Conservation (phyloP, 1,139 yeast species). For the Suhomyces choctaworum region DNA sequence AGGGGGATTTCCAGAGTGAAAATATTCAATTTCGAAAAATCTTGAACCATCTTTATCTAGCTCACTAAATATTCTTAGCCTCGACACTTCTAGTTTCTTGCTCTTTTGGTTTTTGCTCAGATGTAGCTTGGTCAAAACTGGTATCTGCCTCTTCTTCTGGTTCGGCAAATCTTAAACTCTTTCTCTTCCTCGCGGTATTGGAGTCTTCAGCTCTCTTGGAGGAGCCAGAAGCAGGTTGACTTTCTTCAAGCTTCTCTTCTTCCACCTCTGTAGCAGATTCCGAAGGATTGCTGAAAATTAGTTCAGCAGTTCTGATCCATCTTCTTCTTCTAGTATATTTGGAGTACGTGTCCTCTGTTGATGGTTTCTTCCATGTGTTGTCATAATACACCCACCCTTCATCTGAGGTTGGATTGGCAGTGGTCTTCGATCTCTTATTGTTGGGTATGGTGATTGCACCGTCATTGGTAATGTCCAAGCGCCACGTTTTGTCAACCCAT, state of each 20-base stretch:
- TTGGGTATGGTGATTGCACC: slow-evolving; percentile 75
- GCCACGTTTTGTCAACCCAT: slow-evolving; percentile 94
- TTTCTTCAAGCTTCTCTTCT: slow-evolving; percentile 11
- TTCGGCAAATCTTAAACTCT: slow-evolving; percentile 45
- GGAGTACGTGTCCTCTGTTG: slow-evolving; percentile 83
- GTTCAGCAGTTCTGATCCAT: slow-evolving; percentile 94
- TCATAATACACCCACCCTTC: slow-evolving; percentile 90
- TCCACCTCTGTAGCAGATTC: slow-evolving; percentile 5
- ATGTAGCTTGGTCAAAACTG: slow-evolving; percentile 1
- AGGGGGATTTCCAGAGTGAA: too few species aligned
- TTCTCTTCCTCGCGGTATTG: slow-evolving; percentile 24
- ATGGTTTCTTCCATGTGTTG: slow-evolving; percentile 91
- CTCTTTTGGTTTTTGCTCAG: neutral
- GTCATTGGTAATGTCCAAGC: slow-evolving; percentile 83
- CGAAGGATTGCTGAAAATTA: slow-evolving; percentile 41
- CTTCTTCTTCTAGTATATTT: slow-evolving; percentile 92
- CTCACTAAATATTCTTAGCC: too few species aligned
- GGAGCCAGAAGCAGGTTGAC: slow-evolving; percentile 8
- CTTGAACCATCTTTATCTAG: too few species aligned
- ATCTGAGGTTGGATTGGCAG: slow-evolving; percentile 74
- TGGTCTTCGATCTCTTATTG: slow-evolving; percentile 62
- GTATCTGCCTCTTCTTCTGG: slow-evolving; percentile 13
- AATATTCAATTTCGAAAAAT: too few species aligned
- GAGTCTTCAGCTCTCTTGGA: slow-evolving; percentile 12
- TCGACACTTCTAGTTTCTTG: neutral